Evolutionary conservation across 2,329 filamentous ascomycete genomes (phyloP), one percentile per base, ranked within the genome.

Genomic region (Xylaria sp.): DNA sequence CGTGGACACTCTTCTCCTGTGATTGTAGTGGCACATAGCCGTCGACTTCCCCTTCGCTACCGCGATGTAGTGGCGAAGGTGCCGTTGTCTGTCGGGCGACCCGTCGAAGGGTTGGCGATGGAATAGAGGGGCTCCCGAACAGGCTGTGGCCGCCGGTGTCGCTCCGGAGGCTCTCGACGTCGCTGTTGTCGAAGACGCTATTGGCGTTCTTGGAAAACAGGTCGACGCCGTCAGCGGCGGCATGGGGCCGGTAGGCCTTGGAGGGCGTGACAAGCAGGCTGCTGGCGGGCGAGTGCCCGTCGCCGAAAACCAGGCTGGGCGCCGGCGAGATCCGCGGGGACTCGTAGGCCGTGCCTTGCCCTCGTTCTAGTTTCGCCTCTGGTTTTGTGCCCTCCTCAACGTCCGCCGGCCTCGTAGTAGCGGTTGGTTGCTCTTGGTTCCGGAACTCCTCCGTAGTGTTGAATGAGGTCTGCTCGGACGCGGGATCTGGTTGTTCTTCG

Each of bases 191-290:
- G 6, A 48, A 45, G 22, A 50, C 17, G 21, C 54, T 48, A 45
- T 46, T 46, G 22, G 50, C 17, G 21, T 55, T 48, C 48, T 46
- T 61, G 8, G 50, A 24, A 16, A 57, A n/a, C n/a, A n/a, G n/a
- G n/a, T n/a, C n/a, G n/a, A n/a, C n/a, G n/a, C n/a, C 47, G 8
- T 56, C 52, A 2, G 49, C 42, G 4, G 62, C 62, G 11, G 46
- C 34, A 22, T 45, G 59, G 6, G 55, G 37, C 37, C 59, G 61
- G 37, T 64, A 54, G 4, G 51, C 44, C 51, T 61, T 67, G n/a
- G n/a, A n/a, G n/a, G 67, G 68, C 1, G 66, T 71, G 16, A 65
- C 54, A 37, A 71, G 20, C n/a, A 66, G 19, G 47, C 64, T 69
- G 47, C 67, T 69, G 6, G 59, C 56, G 38, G 65, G 60, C 9